Conservation (phyloP, 805 yeast genomes). For the Starmera pachycereana region DNA sequence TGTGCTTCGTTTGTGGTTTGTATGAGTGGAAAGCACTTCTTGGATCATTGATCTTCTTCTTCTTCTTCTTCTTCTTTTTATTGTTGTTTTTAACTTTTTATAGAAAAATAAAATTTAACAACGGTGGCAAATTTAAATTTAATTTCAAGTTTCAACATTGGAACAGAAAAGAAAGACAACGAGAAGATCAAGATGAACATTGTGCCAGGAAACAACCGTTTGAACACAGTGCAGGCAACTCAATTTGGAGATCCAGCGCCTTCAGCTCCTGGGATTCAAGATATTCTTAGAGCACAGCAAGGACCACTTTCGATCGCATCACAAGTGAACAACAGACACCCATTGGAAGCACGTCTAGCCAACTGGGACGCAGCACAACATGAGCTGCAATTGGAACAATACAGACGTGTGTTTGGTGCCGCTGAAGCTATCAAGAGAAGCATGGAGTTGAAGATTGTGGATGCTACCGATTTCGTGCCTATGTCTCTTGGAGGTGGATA, state of each 20-base stretch:
- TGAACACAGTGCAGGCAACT: conserved; percentile 38
- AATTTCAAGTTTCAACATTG: no score
- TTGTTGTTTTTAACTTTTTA: no score
- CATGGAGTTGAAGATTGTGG: conserved; percentile 77
- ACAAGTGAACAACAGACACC: conserved; percentile 70
- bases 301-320: conserved; percentile 48
- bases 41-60: neutral
- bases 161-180: no score
- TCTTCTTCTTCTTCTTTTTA: neutral
- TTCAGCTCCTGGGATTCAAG: conserved; percentile 62
- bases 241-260: conserved; percentile 42
- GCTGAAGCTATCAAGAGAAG: conserved; percentile 89
- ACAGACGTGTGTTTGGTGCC: conserved; percentile 79
- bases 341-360: conserved; percentile 64
- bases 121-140: no score
- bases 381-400: conserved; percentile 60
- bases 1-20: conserved; percentile 9
- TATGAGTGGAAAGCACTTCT: neutral
- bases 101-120: no score
- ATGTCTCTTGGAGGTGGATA: conserved; percentile 45
- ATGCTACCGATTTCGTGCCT: conserved; percentile 62
- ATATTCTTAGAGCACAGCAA: conserved; percentile 51
- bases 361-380: conserved; percentile 77
- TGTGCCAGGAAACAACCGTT: conserved; percentile 41
- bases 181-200: conserved; percentile 28